Evolutionary conservation across 805 yeast species (phyloP).

Genomic region (Candida boidinii): DNA sequence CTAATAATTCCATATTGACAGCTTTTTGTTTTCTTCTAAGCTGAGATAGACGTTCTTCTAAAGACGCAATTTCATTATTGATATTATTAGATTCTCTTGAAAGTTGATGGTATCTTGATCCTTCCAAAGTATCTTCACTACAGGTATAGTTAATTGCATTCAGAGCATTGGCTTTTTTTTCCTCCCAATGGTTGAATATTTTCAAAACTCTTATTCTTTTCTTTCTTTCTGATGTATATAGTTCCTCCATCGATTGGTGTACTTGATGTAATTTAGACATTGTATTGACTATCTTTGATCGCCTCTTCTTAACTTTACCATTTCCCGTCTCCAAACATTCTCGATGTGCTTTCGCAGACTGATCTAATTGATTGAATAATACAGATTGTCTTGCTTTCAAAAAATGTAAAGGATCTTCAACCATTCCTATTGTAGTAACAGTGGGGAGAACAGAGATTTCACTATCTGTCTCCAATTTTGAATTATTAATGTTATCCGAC

Average conservation of each 20-base stretch:
- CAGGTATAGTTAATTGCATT: slow-evolving; percentile 29
- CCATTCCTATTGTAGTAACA: slow-evolving; percentile 3
- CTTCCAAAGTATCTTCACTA: slow-evolving; percentile 31
- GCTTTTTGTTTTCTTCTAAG: slow-evolving; percentile 27
- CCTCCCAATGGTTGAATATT: slow-evolving; percentile 33
- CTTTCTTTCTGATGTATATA: slow-evolving; percentile 30
- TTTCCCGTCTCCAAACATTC: slow-evolving; percentile 26
- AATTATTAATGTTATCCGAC: slow-evolving; percentile 5
- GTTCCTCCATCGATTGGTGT: slow-evolving; percentile 35
- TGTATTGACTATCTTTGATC: slow-evolving; percentile 21
- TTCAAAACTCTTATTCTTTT: slow-evolving; percentile 19
- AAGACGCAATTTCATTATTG: slow-evolving; percentile 28
- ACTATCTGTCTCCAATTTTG: slow-evolving; percentile 1
- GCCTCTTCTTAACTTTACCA: slow-evolving; percentile 19
- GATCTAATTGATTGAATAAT: slow-evolving; percentile 15
- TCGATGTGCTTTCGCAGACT: slow-evolving; percentile 19
- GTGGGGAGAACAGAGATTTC: slow-evolving; percentile 1
- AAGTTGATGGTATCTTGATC: slow-evolving; percentile 30
- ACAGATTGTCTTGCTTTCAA: slow-evolving; percentile 22
- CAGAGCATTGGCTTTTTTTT: slow-evolving; percentile 25
- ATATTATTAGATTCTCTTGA: slow-evolving; percentile 23
- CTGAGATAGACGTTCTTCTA: slow-evolving; percentile 27
- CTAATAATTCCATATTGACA: slow-evolving; percentile 30
- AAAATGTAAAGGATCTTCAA: slow-evolving; percentile 24
- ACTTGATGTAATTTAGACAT: slow-evolving; percentile 31